These are phyloP conservation scores for Cerrena zonata DNA, from an alignment of 1,284 basidiomycete genomes.

Conservation along the genomic window DNA sequence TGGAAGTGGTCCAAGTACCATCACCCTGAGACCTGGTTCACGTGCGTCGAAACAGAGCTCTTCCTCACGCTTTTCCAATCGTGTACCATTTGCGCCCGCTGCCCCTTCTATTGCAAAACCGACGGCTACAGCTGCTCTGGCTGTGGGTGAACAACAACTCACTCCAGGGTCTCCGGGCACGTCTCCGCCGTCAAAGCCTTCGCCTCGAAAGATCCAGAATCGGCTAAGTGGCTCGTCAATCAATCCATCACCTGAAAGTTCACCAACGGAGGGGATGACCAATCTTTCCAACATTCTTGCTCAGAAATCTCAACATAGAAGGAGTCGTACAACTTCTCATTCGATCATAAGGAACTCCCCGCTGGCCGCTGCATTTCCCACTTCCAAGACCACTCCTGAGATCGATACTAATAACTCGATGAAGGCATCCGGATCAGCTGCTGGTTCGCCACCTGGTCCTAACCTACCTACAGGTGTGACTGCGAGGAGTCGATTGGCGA, in stretches of 20 bases:
- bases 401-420: not conserved
- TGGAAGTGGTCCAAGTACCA: constrained; percentile 44
- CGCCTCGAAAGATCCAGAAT: no score
- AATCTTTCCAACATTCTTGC: constrained; percentile 32
- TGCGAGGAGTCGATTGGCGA: constrained; percentile 47
- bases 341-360: constrained; percentile 43
- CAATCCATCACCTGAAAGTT: constrained; percentile 54
- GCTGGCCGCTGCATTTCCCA: constrained; percentile 21
- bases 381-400: constrained; percentile 13
- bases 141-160: constrained; percentile 42
- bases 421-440: constrained; percentile 7
- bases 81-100: constrained; percentile 55
- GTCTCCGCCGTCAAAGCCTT: no score
- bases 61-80: constrained; percentile 58
- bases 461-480: constrained; percentile 7
- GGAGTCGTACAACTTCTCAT: constrained; percentile 52
- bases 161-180: no score
- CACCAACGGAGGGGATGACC: constrained; percentile 50
- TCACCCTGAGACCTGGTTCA: constrained; percentile 59
- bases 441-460: constrained; percentile 6
- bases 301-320: no score
- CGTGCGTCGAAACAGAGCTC: constrained; percentile 61
- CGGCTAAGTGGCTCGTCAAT: constrained; percentile 18
- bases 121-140: constrained; percentile 61
- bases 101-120: constrained; percentile 58